Conservation (phyloP, 2,329 filamentous ascomycete species). For the Penicillium griseofulvum region DNA sequence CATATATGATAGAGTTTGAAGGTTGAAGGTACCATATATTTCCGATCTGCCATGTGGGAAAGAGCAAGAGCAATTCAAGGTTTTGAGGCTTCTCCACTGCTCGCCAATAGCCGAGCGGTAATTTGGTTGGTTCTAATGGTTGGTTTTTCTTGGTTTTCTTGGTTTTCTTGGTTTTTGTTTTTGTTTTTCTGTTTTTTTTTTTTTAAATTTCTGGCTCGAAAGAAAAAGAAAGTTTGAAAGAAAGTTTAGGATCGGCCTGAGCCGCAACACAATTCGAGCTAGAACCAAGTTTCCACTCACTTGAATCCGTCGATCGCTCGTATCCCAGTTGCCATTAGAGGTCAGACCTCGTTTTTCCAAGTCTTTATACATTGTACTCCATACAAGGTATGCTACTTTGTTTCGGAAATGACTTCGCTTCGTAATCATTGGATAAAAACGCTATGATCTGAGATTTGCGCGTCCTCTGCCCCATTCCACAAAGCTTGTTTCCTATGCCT, state of each 20-base stretch:
- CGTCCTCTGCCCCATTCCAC: slow-evolving; percentile 4
- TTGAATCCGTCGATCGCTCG: slow-evolving; percentile 18
- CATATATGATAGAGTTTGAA: neutral
- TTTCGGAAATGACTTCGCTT: neutral
- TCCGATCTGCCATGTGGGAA: slow-evolving; percentile 1
- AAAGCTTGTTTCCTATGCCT: slow-evolving; percentile 19
- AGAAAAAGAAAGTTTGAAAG: neutral
- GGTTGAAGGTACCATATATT: neutral
- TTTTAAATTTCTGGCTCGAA: neutral
- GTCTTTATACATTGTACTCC: neutral
- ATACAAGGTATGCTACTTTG: neutral
- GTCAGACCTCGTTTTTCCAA: neutral
- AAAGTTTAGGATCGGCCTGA: slow-evolving; percentile 23
- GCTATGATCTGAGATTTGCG: neutral
- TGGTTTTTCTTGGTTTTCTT: neutral
- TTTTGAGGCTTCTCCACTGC: neutral
- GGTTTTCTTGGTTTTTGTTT: neutral
- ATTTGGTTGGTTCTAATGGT: neutral
- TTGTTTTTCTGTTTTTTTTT: neutral
- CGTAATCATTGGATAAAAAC: neutral
- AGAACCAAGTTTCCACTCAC: neutral
- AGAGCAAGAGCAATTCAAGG: neutral
- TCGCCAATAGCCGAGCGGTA: slow-evolving; percentile 2
- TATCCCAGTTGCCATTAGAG: slow-evolving; percentile 10
- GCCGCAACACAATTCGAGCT: slow-evolving; percentile 11